Evolutionary conservation across 495 filamentous ascomycete species (phyloP), one percentile per base, ranked within the genome.

Genomic region (Xylaria acuta): DNA sequence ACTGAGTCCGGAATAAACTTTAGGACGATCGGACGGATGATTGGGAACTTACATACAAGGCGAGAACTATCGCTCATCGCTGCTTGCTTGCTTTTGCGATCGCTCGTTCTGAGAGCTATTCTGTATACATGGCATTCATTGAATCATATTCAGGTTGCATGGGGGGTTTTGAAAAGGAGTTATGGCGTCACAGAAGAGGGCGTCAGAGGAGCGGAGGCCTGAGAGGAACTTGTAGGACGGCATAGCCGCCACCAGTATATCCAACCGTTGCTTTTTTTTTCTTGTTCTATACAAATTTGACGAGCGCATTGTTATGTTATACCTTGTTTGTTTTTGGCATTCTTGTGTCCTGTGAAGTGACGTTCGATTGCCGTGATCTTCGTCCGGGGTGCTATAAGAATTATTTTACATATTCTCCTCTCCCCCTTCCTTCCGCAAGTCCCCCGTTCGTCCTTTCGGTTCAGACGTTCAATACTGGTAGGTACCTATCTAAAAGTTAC

Each of bases 101-200:
- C 4, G 16, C 12, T 8, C 11, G 43, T 38, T 43, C 9, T 56
- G 22, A 27, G 62, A 20, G 30, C 54, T 47, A 25, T 30, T 43
- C 11, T 25, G 27, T 70, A 16, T 40, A 27, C 41, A 49, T 27
- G 32, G 27, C 59, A 41, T 63, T 53, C 34, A 14, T 63, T 32
- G 43, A 53, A 70, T 62, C 18, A 41, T 53, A 49, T 38, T 43
- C 22, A 34, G 34, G 67, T 41, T 38, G 64, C 43, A 66, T 51
- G 45, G 30, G 22, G 12, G 30, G 27, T 25, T 49, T 49, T 30
- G 20, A 47, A 63, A 45, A 53, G 68, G 68, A 70, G 68, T 70
- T 70, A 60, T n/a, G 68, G 68, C 68, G 68, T 70, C 58, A 40
- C 18, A 40, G 32, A 41, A 41, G 56, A 51, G 41, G 43, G 45